Evolutionary conservation across 768 basidiomycete species (phyloP), one percentile per base, ranked within the genome.

Genomic region (Pulveroboletus frians): DNA sequence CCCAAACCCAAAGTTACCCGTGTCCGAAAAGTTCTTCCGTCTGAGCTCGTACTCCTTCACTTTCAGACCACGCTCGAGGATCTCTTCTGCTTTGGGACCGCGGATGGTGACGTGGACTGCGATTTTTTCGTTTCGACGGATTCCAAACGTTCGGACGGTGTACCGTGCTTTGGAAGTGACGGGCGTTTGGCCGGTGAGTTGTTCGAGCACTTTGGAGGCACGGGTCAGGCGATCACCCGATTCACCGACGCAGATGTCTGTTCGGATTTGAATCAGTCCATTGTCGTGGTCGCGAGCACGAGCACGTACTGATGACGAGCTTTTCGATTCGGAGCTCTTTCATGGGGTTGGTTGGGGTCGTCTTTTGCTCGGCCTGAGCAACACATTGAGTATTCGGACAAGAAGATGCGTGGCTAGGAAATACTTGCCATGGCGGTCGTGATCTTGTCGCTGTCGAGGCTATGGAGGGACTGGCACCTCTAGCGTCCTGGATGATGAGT

Each of bases 121-220:
- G 69, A 98, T 99, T 83, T 99, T 99, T 77, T 99, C 95, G 79
- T 99, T 99, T 76, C 96, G 90, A 71, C 96, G 89, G 80, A 99
- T 99, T 66, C 91, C 88, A 77, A 99, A 99, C 42, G 89, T 88
- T 61, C 95, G 93, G 73, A 98, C 92, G 67, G 96, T 98, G 87
- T 95, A 98, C 60, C 96, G 91, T 55, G 95, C 96, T 81, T 98
- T 99, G 70, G 94, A 97, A 61, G 94, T 96, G 63, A 99, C 95
- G 67, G 95, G 95, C 41, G 95, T 91, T 80, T 99, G 95, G 63
- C 95, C 95, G 62, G 95, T 99, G 56, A 99, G 86, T 74, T 99
- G 95, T 75, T 99, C 95, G 63, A 99, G 79, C 62, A 98, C 95
- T 76, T 99, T 99, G 70, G 95, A 94, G 44, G 95, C 95, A 76